phyloP scores from a whole-genome alignment of 202 grass and related monocot species.

The Tripidium arundinaceum region DNA sequence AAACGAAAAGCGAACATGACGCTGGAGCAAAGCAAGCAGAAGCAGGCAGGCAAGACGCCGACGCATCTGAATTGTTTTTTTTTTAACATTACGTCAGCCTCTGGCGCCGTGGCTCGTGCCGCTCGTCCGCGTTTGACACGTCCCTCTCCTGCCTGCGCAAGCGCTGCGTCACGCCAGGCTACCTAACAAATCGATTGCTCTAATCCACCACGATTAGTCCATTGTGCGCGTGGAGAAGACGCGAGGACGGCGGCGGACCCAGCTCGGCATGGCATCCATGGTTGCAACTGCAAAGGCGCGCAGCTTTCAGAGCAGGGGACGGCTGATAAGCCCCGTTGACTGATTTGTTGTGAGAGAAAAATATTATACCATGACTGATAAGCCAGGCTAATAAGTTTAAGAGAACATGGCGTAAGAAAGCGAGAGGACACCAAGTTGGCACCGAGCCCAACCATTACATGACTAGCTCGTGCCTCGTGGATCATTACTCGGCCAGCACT shows the following conservation, averaged over 20 bases:
- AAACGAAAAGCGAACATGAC: background rate
- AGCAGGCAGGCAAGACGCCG: conserved; percentile 8
- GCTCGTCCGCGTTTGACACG: background rate
- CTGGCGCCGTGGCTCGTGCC: background rate
- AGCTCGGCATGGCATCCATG: background rate
- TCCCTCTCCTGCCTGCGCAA: conserved; percentile 8
- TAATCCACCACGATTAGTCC: background rate
- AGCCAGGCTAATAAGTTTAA: too few species aligned
- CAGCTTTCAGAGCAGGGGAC: background rate
- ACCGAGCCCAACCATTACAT: background rate
- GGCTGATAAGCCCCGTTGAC: too few species aligned
- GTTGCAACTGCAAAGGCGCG: background rate
- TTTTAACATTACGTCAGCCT: conserved; percentile 3
- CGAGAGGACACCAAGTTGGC: background rate
- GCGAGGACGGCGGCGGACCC: background rate
- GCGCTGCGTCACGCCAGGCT: background rate
- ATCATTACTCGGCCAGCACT: conserved; percentile 10
- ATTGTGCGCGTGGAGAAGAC: background rate
- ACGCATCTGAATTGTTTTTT: conserved; percentile 9
- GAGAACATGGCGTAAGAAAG: too few species aligned
- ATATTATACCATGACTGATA: too few species aligned
- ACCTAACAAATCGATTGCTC: conserved; percentile 8
- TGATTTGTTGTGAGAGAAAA: background rate
- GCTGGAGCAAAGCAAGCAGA: background rate
- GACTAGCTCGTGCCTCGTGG: background rate